Conservation (phyloP, 805 yeast species). For the Lachancea kluyveri region DNA sequence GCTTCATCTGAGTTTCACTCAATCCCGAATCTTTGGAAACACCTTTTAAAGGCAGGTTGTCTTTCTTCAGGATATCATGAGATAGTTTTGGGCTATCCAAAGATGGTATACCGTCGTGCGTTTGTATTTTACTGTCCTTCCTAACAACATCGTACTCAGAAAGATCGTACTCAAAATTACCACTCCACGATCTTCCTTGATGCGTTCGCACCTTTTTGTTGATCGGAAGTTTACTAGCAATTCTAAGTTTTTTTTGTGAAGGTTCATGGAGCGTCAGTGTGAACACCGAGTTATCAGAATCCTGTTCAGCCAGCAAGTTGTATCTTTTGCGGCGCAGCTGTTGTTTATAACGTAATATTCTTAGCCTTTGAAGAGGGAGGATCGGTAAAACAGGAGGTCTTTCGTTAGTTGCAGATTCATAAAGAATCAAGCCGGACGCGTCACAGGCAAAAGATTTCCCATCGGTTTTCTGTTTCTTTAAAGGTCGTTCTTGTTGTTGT, state of each 20-base stretch:
- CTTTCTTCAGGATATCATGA: constrained; percentile 4
- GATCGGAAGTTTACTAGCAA: too few species aligned
- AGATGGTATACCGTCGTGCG: not conserved
- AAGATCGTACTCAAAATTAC: constrained; percentile 25
- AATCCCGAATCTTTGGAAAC: constrained; percentile 1
- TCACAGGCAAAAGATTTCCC: too few species aligned
- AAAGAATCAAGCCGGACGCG: constrained; percentile 11
- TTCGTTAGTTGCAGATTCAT: constrained; percentile 11
- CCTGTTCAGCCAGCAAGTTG: too few species aligned
- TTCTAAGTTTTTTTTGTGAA: too few species aligned
- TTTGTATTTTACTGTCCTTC: constrained; percentile 5
- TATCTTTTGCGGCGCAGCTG: constrained; percentile 9
- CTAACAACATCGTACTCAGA: constrained; percentile 19
- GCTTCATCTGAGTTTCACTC: constrained; percentile 5
- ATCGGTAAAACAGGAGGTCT: constrained; percentile 30
- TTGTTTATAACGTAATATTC: constrained; percentile 25
- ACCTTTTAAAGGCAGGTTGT: not conserved
- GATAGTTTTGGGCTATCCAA: constrained; percentile 12
- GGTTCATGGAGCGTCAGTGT: too few species aligned
- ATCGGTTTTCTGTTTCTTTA: not conserved
- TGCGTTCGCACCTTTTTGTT: too few species aligned
- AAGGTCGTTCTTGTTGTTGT: not conserved
- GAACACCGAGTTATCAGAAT: too few species aligned
- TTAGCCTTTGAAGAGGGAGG: constrained; percentile 26
- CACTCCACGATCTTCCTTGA: constrained; percentile 24